Base-by-base conservation (phyloP, 2,329 filamentous ascomycete genomes). In the Beauveria pseudobassiana region DNA sequence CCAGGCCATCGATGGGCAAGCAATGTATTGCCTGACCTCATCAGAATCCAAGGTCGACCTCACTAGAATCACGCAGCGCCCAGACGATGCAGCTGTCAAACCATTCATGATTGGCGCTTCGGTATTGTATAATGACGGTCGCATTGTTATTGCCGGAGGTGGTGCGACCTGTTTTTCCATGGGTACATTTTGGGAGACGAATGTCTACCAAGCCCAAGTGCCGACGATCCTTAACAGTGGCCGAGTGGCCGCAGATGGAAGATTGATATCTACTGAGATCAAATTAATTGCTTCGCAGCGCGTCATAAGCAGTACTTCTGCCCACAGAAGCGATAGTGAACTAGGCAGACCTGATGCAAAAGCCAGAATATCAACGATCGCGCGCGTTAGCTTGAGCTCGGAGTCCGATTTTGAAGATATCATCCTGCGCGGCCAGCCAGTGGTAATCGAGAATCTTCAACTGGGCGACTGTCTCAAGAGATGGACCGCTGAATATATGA, bases 161-260 rank as follows among this genome's bases (percentile, higher is more conserved):
- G 93, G 91, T 43, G 91, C 89, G 18, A 90, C 91, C 0, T 96
- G 91, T 72, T 96, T 96, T 76, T 92, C 90, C 0, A 96, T 96
- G 81, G 92, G 92, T 1, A 90, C 89, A 7, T 92, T 85, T 69
- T 96, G 90, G 90, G 93, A 92, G 56, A 79, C 80, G 38, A 84
- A 84, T 1, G 77, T 80, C 14, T 87, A 78, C 56, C 71, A 74
- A 2, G 67, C 86, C 24, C 57, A 63, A 6, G 52, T 70, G 3
- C 58, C 62, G 55, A 46, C 51, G 24, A 5, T 55, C 63, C 28
- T 64, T 48, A 18, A n/a, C 6, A 30, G 24, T 42, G 10, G 8
- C 8, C 40, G n/a, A 20, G 16, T 26, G 26, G 6, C 9, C 20
- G 5, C 42, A n/a, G 12, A 14, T 5, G 20, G n/a, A 51, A 28